A percentile compares a stretch with the other conserved stretches of the same genome.
phyloP scores from a whole-genome alignment of 768 basidiomycete species.

The Tricholoma sp. region DNA sequence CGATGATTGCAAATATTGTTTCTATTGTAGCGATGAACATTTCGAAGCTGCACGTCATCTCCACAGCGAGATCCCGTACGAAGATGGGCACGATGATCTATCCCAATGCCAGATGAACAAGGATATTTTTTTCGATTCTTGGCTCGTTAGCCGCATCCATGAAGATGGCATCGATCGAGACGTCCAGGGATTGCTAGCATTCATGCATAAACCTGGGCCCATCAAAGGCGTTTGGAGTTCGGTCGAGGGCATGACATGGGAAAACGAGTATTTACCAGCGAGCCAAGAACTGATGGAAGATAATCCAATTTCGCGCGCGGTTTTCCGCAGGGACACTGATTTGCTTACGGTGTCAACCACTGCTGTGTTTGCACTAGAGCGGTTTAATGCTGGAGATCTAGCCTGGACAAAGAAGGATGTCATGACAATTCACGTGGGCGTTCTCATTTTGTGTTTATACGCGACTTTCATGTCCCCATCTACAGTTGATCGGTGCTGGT shows the following conservation, averaged over 20 bases:
- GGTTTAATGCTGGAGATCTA: constrained; percentile 18
- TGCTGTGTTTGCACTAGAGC: constrained; percentile 26
- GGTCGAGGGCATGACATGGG: constrained; percentile 20
- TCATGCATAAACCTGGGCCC: constrained; percentile 19
- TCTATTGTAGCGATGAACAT: constrained; percentile 22
- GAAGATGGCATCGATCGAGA: no score
- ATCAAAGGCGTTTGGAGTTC: constrained; percentile 20
- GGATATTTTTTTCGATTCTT: constrained; percentile 14
- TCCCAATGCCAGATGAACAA: constrained; percentile 23
- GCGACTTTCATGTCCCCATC: no score
- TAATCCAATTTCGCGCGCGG: constrained; percentile 5
- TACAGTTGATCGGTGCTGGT: constrained; percentile 15
- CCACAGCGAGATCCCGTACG: constrained; percentile 15
- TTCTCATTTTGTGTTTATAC: not conserved
- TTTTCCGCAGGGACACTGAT: constrained; percentile 22
- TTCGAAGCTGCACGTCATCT: constrained; percentile 13
- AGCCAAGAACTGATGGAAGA: not conserved
- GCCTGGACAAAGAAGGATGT: constrained; percentile 25
- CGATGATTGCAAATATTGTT: constrained; percentile 17
- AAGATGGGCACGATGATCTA: constrained; percentile 15
- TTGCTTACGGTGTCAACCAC: constrained; percentile 27
- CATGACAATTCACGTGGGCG: constrained; percentile 25
- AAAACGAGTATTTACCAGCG: constrained; percentile 17
- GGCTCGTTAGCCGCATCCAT: no score
- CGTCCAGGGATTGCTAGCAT: not conserved